Evolutionary conservation across 441 rosid species (phyloP).

Genomic region (Populus hybrid): DNA sequence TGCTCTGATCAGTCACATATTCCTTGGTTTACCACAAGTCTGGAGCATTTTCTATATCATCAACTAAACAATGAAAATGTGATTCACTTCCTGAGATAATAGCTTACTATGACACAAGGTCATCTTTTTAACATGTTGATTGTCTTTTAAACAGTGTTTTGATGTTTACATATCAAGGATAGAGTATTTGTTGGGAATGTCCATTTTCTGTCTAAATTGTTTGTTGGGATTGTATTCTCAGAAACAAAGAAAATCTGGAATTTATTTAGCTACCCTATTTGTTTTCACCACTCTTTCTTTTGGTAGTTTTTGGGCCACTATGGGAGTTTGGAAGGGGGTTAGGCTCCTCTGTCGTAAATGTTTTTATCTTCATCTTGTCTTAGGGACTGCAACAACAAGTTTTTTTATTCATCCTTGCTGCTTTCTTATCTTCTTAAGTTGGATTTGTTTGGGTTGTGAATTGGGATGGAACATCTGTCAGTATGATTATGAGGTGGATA

Average conservation of each 20-base stretch:
- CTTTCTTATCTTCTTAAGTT: background rate
- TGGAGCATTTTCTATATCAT: background rate
- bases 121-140: background rate
- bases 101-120: background rate
- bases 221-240: background rate
- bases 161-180: background rate
- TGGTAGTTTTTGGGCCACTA: background rate
- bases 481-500: background rate
- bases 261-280: background rate
- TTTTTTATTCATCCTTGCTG: background rate
- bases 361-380: background rate
- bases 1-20: background rate
- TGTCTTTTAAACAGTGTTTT: background rate
- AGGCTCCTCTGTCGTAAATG: background rate
- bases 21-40: background rate
- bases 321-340: conserved; percentile 2
- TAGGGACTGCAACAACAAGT: background rate
- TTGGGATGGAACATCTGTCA: background rate
- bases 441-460: background rate
- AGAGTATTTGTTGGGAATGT: background rate
- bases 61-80: background rate
- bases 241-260: background rate
- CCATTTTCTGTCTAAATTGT: background rate
- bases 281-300: background rate
- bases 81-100: background rate